Percentiles rank a stretch among this genome's conserved stretches.
phyloP scores from a whole-genome alignment of 192 early-diverging fungal species.

The Coemansia sp. region DNA sequence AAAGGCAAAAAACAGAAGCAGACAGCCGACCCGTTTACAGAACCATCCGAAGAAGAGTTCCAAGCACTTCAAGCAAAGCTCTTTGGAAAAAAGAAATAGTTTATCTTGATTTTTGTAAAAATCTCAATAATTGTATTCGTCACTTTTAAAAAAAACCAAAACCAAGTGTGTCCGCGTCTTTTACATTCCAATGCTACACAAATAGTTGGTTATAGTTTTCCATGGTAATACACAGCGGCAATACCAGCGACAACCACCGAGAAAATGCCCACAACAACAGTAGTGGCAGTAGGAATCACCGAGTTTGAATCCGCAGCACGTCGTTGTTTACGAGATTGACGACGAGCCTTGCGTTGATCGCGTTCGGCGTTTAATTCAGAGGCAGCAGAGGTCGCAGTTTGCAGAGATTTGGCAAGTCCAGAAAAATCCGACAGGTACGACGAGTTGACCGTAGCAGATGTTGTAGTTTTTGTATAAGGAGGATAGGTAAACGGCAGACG shows the following conservation, averaged over 20 bases:
- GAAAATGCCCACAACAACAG: constrained; percentile 7
- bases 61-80: constrained; percentile 61
- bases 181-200: constrained; percentile 32
- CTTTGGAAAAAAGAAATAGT: constrained; percentile 51
- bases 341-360: background rate
- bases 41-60: constrained; percentile 69
- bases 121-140: background rate
- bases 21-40: constrained; percentile 9
- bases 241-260: constrained; percentile 19
- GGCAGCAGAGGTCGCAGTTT: background rate
- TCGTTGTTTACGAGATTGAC: constrained; percentile 27
- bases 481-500: constrained; percentile 40
- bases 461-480: constrained; percentile 18
- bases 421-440: constrained; percentile 10
- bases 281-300: background rate
- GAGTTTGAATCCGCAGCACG: background rate
- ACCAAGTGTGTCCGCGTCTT: no score
- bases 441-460: background rate
- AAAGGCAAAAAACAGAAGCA: constrained; percentile 12
- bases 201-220: background rate
- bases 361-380: background rate
- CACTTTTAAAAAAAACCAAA: background rate
- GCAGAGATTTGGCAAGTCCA: constrained; percentile 11
- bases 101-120: background rate
- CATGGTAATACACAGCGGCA: constrained; percentile 26